These are phyloP conservation scores for Ogataea paradorogensis DNA, from an alignment of 805 yeast genomes.

Conservation along the genomic window DNA sequence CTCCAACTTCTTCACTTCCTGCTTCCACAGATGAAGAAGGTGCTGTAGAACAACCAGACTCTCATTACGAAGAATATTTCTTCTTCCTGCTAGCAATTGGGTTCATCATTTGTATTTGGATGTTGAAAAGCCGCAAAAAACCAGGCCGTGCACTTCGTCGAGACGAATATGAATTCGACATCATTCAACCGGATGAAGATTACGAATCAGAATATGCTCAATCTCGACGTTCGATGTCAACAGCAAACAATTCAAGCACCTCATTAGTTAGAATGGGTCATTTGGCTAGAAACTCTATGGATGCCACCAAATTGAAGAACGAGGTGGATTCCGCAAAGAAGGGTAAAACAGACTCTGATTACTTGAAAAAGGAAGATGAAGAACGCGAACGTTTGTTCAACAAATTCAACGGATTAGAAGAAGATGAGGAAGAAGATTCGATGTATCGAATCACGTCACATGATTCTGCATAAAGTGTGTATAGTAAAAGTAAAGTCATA, in stretches of 20 bases:
- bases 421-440: conserved; percentile 21
- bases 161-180: conserved; percentile 74
- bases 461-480: conserved; percentile 10
- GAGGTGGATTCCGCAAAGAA: neutral
- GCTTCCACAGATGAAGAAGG: conserved; percentile 16
- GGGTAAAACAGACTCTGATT: conserved; percentile 13
- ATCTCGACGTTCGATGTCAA: conserved; percentile 14
- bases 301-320: conserved; percentile 18
- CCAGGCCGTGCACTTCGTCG: conserved; percentile 50
- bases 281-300: conserved; percentile 25
- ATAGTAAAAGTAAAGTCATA: neutral
- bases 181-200: conserved; percentile 50
- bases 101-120: conserved; percentile 43
- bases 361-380: conserved; percentile 29
- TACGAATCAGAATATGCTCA: conserved; percentile 18
- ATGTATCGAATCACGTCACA: conserved; percentile 25
- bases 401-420: conserved; percentile 38
- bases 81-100: conserved; percentile 60
- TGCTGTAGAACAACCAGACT: conserved; percentile 26
- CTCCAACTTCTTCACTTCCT: conserved; percentile 2
- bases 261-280: conserved; percentile 14
- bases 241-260: conserved; percentile 12
- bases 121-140: conserved; percentile 36
- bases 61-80: conserved; percentile 60
- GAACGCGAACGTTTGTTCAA: conserved; percentile 42